Conservation (phyloP, 2,329 filamentous ascomycete species). For the Diaporthe ampelina region DNA sequence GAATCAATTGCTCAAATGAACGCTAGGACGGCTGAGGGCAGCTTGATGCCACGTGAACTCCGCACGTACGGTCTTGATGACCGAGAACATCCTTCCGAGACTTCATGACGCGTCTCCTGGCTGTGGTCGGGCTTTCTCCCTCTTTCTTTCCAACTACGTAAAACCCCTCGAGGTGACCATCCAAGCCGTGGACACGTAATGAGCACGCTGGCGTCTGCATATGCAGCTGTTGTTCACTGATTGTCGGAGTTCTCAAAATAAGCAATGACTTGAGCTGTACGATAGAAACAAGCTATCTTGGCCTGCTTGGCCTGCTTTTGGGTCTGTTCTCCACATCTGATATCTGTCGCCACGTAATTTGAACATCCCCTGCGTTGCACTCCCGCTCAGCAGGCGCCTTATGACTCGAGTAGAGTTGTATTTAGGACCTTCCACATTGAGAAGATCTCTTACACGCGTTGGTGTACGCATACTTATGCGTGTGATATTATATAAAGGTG, state of each 20-base stretch:
- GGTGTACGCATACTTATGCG: constrained; percentile 9
- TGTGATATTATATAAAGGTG: constrained; percentile 9
- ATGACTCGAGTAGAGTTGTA: too few relatives aligned
- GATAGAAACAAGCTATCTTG: background rate
- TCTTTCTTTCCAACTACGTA: background rate
- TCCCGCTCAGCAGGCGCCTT: too few relatives aligned
- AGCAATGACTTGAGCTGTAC: background rate
- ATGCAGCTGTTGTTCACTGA: background rate
- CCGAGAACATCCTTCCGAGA: background rate
- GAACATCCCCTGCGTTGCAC: too few relatives aligned
- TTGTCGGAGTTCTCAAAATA: background rate
- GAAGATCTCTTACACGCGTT: background rate
- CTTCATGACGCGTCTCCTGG: constrained; percentile 7
- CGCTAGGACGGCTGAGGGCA: constrained; percentile 5
- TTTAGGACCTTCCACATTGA: background rate
- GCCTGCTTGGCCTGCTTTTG: background rate
- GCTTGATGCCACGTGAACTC: background rate
- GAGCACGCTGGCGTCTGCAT: background rate
- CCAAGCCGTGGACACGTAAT: background rate
- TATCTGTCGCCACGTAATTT: too few relatives aligned
- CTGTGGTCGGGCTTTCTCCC: background rate
- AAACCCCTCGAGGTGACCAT: background rate
- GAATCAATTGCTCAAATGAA: constrained; percentile 6
- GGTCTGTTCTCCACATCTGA: background rate
- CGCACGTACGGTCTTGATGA: background rate